phyloP scores from a whole-genome alignment of 2,329 filamentous ascomycete genomes.

The Endoconidiophora laricicola region DNA sequence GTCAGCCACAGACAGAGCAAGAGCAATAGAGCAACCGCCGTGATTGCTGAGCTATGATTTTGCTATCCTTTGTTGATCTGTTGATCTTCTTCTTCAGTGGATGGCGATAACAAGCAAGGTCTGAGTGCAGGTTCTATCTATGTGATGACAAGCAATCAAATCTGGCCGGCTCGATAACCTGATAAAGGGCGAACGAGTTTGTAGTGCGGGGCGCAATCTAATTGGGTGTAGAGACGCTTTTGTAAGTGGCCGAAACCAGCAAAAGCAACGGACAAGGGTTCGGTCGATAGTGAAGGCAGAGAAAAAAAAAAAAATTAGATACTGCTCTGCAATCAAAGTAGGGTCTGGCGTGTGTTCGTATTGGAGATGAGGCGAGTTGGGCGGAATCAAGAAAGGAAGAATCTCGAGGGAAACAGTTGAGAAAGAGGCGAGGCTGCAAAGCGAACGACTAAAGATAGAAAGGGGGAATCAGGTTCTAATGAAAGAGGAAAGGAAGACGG shows the following conservation, averaged over 20 bases:
- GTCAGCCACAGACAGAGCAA: no score
- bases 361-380: no score
- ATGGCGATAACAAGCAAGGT: no score
- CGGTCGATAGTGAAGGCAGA: not conserved
- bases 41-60: no score
- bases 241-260: conserved; percentile 2
- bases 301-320: not conserved
- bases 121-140: no score
- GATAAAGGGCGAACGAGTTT: not conserved
- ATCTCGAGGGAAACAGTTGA: not conserved
- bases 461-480: not conserved
- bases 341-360: no score
- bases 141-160: no score
- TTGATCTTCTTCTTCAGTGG: no score
- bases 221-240: not conserved
- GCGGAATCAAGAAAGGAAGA: not conserved
- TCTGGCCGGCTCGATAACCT: no score
- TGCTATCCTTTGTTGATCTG: not conserved
- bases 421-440: not conserved
- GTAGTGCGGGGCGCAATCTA: not conserved
- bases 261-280: not conserved
- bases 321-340: no score
- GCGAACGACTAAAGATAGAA: not conserved
- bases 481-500: not conserved
- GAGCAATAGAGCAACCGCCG: no score